Evolutionary conservation across 306 rosid species (phyloP).

Genomic region (Trifolium subterraneum): DNA sequence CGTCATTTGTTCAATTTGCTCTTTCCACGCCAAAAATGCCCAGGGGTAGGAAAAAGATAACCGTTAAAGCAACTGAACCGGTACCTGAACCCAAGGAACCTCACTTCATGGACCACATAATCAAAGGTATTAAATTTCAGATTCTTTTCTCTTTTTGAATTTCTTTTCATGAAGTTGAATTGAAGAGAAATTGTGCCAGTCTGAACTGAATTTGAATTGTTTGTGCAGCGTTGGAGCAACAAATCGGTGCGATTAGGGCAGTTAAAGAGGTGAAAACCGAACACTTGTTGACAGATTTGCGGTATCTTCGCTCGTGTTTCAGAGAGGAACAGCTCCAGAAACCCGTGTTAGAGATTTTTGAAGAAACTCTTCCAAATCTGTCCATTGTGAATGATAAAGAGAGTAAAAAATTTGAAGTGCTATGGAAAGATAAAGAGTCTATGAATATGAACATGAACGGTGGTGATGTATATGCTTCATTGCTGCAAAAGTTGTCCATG

Average conservation of each 20-base stretch:
- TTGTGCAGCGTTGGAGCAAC: constrained; percentile 59
- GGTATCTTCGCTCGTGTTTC: constrained; percentile 67
- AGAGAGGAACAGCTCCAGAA: constrained; percentile 61
- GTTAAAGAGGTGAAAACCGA: constrained; percentile 77
- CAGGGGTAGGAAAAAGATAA: constrained; percentile 55
- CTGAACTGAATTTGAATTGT: neutral
- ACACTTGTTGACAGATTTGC: constrained; percentile 67
- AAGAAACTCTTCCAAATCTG: constrained; percentile 63
- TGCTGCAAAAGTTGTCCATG: constrained; percentile 66
- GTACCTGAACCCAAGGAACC: constrained; percentile 43
- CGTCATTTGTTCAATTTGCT: neutral
- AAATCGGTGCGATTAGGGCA: constrained; percentile 70
- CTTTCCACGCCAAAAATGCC: constrained; percentile 49
- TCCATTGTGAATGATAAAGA: constrained; percentile 47
- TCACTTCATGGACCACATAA: constrained; percentile 51
- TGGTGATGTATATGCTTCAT: constrained; percentile 52
- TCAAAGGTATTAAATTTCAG: constrained; percentile 51
- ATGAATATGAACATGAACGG: constrained; percentile 17
- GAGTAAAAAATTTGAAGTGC: constrained; percentile 54
- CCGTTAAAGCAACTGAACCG: constrained; percentile 37
- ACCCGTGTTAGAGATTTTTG: constrained; percentile 56
- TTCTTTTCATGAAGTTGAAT: neutral
- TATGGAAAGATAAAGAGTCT: constrained; percentile 41
- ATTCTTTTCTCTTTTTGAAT: neutral
- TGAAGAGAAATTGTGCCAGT: neutral